Evolutionary conservation across 2,329 filamentous ascomycete genomes (phyloP), one percentile per base, ranked within the genome.

Genomic region (Cyclaneusma minus): DNA sequence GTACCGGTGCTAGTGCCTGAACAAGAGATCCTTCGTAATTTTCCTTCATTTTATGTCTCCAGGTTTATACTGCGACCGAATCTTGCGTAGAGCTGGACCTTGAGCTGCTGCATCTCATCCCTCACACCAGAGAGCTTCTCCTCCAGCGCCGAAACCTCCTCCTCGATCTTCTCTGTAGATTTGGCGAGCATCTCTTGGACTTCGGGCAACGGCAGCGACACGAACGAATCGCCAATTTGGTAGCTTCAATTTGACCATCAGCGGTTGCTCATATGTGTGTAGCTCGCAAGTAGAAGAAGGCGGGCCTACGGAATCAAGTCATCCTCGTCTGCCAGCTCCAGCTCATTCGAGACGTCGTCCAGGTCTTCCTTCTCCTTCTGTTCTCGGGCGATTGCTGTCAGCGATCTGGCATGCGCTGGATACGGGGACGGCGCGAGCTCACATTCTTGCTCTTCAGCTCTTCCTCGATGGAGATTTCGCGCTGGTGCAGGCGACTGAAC

Each of bases 321-420:
- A 42, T 95, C 87, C 51, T 98, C 89, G 50, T 95, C 87, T 27
- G 83, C 82, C 11, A 98, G 70, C 55, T 98, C 89, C 24, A 98
- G 64, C 51, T 98, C 89, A 28, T 66, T 81, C 2, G 77, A 78
- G 29, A 98, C 68, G 51, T 98, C 89, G 49, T 95, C 85, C 3
- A 95, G 68, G 47, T 95, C 89, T 54, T 98, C 89, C 57, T 94
- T 95, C 52, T 95, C 87, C 60, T 95, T 95, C 87, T 95, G 45
- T 29, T 12, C 5, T 6, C 22, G n/a, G n/a, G n/a, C n/a, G n/a
- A n/a, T n/a, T n/a, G n/a, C n/a, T n/a, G 22, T 16, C 14, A 13
- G 16, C 21, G 19, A 16, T 16, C 3, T 14, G 12, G 4, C 10
- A 16, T 24, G 17, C 10, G 10, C n/a, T 12, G 24, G 7, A 13